Base-by-base conservation (phyloP, 305 asterid species). In the Nicotiana rustica region DNA sequence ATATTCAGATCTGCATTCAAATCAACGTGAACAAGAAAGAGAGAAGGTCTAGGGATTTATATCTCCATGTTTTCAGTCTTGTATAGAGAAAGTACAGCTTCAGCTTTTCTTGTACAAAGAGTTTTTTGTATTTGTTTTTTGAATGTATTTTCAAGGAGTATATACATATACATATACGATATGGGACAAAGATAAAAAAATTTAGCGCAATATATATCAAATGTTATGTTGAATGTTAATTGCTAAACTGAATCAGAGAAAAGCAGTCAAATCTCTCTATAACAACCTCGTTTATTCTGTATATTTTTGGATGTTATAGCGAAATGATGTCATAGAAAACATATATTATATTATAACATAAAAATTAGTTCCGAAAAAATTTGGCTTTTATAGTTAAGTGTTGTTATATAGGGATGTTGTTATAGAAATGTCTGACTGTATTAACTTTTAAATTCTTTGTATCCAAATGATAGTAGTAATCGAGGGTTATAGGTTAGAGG, bases 101-200 rank as follows among this genome's bases (percentile, higher is more conserved):
- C 78, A 44, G 0, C 21, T 73, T 25, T 76, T 76, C 80, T 76
- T 76, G 65, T 55, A 55, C 80, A 76, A 10, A 1, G 9, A 25
- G 47, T 29, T 75, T 75, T 49, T 4, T 38, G 35, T 62, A 19
- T 38, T n/a, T 68, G 0, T 6, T 6, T 59, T 36, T 49, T 21
- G 80, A 75, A 75, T 75, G 31, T 75, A 52, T 15, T 75, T 75
- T 75, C 10, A n/a, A 52, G 29, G 41, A 52, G 47, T 35, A 29
- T 75, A 52, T 49, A 49, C 14, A 47, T 71, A 73, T 25, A 47
- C 3, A 47, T 52, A 71, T 71, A 55, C 59, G 14, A 55, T 55
- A 71, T 14, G 2, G 2, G 35, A 3, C 61, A 71, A 6, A 44
- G 1, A 47, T 13, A 6, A 0, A 21, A 41, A 2, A 0, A 1